phyloP scores from a whole-genome alignment of 2,329 filamentous ascomycete species.

The Trichothecium roseum region DNA sequence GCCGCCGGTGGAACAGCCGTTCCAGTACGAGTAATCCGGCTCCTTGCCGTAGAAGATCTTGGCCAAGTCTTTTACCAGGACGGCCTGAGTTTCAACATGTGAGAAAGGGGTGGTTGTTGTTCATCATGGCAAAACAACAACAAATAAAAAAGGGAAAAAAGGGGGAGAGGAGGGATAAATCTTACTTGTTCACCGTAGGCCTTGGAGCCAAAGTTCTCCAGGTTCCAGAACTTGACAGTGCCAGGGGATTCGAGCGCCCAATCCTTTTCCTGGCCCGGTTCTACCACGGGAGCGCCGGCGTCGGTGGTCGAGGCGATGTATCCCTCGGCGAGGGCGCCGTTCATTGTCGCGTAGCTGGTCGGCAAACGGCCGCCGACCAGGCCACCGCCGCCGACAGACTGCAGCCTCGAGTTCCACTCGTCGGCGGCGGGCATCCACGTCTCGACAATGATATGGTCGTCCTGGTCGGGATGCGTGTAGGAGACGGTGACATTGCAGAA shows the following conservation, averaged over 20 bases:
- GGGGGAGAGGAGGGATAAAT: too few relatives aligned
- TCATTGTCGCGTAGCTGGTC: conserved; percentile 5
- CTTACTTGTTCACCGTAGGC: too few relatives aligned
- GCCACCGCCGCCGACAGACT: conserved; percentile 19
- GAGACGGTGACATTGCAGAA: conserved; percentile 11
- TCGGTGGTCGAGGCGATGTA: conserved; percentile 9
- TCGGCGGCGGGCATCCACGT: conserved; percentile 11
- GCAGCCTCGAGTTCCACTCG: conserved; percentile 19
- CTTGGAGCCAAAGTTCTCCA: too few relatives aligned
- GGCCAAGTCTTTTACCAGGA: conserved; percentile 29
- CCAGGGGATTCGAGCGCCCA: background rate
- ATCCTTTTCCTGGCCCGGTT: too few relatives aligned
- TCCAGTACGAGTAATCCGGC: conserved; percentile 34
- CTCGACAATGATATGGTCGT: conserved; percentile 5
- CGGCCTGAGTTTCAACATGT: conserved; percentile 20
- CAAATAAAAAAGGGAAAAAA: too few relatives aligned
- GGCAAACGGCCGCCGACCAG: conserved; percentile 11
- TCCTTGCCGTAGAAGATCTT: conserved; percentile 28
- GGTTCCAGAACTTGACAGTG: background rate
- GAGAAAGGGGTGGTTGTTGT: too few relatives aligned
- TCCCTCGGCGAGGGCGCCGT: conserved; percentile 7
- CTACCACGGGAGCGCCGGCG: conserved; percentile 2
- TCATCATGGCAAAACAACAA: too few relatives aligned
- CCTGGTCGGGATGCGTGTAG: conserved; percentile 5
- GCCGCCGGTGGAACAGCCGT: conserved; percentile 44